Evolutionary conservation across 2,329 filamentous ascomycete genomes (phyloP), one percentile per base, ranked within the genome.

Genomic region (Cytospora schulzeri): DNA sequence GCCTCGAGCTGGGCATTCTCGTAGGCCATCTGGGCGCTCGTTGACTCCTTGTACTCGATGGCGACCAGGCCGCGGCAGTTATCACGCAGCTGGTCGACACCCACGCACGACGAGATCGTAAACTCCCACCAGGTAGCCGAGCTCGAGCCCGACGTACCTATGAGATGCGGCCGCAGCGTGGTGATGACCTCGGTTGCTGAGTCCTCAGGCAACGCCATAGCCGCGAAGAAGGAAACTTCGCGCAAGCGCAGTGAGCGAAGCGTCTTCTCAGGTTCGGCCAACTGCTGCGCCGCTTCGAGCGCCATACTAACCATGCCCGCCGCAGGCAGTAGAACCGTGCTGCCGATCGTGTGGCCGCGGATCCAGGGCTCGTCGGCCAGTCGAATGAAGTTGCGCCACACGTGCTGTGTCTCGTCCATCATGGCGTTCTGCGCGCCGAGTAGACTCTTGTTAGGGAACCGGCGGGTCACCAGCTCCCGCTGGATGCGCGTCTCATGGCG

Each of bases 401-500:
- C 45, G 53, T 52, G 65, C 62, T 66, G 61, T 14, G 41, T 64
- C 54, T 66, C 65, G 38, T 64, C 57, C 65, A 65, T 66, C 19
- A 60, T 63, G 12, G 65, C 56, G 28, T 45, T 60, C 24, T 33
- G 60, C 1, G 64, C 60, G n/a, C 64, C 64, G n/a, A 66, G 58
- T 0, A 66, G 64, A 12, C 59, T 63, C 60, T 53, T 53, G 41
- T 53, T 56, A 29, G 64, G 64, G 51, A 66, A 61, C 31, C 56
- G 52, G 65, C 78, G 77, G 54, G 77, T 73, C 65, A 80, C 79
- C 68, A 80, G 78, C 66, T 76, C 73, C 52, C 75, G 51, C 60
- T 63, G 57, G 41, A 66, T 61, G 22, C 67, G 63, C 17, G 66
- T 57, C 62, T 69, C 67, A 17, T 55, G 56, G 58, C 64, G 65